phyloP scores from a whole-genome alignment of 208 protist species.

The Leishmania tropica region DNA sequence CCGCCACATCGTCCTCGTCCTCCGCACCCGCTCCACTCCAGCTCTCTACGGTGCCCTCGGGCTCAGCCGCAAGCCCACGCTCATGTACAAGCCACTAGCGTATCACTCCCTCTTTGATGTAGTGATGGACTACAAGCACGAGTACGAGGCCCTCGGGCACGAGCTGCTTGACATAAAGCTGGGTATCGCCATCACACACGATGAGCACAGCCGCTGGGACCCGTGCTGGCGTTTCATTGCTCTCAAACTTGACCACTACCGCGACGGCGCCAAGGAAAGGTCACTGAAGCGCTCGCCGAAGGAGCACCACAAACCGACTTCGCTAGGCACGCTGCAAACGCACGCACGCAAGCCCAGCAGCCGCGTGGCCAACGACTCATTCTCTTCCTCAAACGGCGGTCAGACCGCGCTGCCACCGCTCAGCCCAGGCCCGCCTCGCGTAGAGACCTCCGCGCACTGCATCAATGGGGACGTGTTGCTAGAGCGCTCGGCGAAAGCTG shows the following conservation, averaged over 20 bases:
- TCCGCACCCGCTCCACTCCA: conserved; percentile 32
- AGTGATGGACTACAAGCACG: conserved; percentile 86
- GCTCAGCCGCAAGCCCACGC: conserved; percentile 81
- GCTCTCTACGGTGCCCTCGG: conserved; percentile 78
- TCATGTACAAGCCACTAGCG: conserved; percentile 89
- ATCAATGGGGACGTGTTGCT: background rate
- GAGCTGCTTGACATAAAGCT: conserved; percentile 85
- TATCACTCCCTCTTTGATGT: conserved; percentile 74
- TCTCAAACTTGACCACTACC: conserved; percentile 45
- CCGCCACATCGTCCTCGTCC: conserved; percentile 88
- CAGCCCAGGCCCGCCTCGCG: background rate
- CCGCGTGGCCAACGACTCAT: background rate
- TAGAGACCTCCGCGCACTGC: background rate
- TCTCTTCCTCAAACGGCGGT: background rate
- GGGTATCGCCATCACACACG: conserved; percentile 80
- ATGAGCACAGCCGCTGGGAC: conserved; percentile 36
- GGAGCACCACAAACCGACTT: background rate
- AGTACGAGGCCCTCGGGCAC: conserved; percentile 82
- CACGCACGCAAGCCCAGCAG: background rate
- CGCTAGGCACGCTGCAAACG: background rate
- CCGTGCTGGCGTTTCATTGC: conserved; percentile 90
- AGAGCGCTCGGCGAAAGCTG: background rate
- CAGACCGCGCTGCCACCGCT: conserved; percentile 1
- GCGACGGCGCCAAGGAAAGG: background rate
- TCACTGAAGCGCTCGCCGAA: background rate